Evolutionary conservation across 768 basidiomycete species (phyloP).

Genomic region (Leccinum aurantiacum): DNA sequence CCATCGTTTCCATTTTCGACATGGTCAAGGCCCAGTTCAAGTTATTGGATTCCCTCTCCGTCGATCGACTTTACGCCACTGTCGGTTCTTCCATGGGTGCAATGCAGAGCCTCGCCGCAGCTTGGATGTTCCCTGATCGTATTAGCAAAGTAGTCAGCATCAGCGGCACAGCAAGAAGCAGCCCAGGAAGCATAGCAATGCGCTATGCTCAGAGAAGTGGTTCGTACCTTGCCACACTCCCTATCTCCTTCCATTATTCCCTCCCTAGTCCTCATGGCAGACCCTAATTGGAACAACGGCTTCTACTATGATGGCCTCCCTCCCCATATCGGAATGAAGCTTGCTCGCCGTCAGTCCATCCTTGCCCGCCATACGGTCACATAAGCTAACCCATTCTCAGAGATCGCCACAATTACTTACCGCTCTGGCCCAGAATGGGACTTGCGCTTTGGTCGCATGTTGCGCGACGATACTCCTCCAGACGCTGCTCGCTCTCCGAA

Average conservation of each 20-base stretch:
- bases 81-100: conserved; percentile 97
- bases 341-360: conserved; percentile 81
- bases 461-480: conserved; percentile 38
- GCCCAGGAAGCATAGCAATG: conserved; percentile 91
- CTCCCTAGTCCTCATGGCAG: conserved; percentile 89
- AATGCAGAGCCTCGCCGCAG: conserved; percentile 97
- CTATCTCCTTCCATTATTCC: conserved; percentile 2
- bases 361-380: neutral
- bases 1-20: conserved; percentile 90
- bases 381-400: conserved; percentile 39
- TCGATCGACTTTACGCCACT: conserved; percentile 86
- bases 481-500: conserved; percentile 49
- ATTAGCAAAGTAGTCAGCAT: conserved; percentile 92
- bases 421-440: conserved; percentile 99
- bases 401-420: conserved; percentile 99
- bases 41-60: conserved; percentile 79
- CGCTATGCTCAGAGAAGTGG: conserved; percentile 95
- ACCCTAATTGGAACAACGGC: conserved; percentile 99
- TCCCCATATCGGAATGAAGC: conserved; percentile 97
- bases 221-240: conserved; percentile 30
- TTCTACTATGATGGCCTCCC: conserved; percentile 97
- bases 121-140: conserved; percentile 85
- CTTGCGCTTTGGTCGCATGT: conserved; percentile 86
- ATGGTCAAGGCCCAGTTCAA: conserved; percentile 94
- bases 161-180: conserved; percentile 91